phyloP scores from a whole-genome alignment of 768 basidiomycete species.

The Leccinum fibrillosum region DNA sequence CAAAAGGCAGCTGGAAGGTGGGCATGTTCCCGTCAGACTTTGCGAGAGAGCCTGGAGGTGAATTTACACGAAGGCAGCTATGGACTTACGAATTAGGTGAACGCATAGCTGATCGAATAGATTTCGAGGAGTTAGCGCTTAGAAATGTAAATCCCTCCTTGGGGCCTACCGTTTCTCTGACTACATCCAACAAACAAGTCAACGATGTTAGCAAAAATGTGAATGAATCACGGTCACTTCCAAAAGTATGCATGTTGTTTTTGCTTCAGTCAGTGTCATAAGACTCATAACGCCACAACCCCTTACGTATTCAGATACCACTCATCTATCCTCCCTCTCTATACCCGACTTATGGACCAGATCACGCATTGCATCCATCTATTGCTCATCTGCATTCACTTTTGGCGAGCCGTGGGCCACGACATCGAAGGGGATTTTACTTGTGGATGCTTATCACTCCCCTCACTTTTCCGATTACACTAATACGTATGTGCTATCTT shows the following conservation, averaged over 20 bases:
- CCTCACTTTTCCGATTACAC: constrained; percentile 69
- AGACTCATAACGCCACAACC: background rate
- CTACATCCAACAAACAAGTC: constrained; percentile 17
- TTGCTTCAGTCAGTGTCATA: background rate
- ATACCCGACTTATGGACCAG: constrained; percentile 38
- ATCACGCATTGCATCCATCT: constrained; percentile 31
- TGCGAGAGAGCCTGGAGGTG: constrained; percentile 1
- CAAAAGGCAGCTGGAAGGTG: constrained; percentile 72
- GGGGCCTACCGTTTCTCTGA: constrained; percentile 46
- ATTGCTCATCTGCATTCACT: constrained; percentile 48
- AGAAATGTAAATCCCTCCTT: constrained; percentile 69
- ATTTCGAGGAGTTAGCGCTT: constrained; percentile 78
- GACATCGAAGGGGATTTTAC: constrained; percentile 63
- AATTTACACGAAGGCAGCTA: constrained; percentile 37
- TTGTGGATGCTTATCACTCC: constrained; percentile 66
- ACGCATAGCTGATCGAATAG: constrained; percentile 64
- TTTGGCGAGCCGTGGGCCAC: constrained; percentile 53
- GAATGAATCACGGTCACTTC: constrained; percentile 7
- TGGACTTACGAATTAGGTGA: constrained; percentile 63
- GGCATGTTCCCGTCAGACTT: constrained; percentile 18
- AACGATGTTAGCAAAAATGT: constrained; percentile 7
- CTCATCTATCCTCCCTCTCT: constrained; percentile 47
- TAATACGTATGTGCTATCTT: constrained; percentile 58
- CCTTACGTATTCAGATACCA: constrained; percentile 45
- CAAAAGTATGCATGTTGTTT: constrained; percentile 11